A percentile compares a stretch with the other conserved stretches of the same genome.
Evolutionary conservation across 73 alveolate species (phyloP).

Genomic region (Paramecium octaurelia): DNA sequence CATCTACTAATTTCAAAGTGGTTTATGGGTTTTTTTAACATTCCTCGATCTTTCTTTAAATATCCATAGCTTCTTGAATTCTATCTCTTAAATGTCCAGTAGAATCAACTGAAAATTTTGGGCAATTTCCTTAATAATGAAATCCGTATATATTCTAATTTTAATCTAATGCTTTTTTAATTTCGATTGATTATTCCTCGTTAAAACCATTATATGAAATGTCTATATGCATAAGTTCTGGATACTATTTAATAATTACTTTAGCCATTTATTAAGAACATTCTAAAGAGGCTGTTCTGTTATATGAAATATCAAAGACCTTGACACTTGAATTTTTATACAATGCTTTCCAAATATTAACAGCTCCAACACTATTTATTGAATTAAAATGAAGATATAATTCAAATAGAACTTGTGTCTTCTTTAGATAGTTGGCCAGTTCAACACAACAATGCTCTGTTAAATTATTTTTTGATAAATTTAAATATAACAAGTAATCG

Average conservation of each 20-base stretch:
- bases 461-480: slow-evolving; percentile 5
- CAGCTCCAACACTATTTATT: neutral
- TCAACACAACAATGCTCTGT: slow-evolving; percentile 19
- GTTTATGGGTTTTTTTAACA: slow-evolving; percentile 12
- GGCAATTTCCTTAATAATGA: slow-evolving; percentile 55
- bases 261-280: slow-evolving; percentile 26
- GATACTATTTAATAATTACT: slow-evolving; percentile 21
- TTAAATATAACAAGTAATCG: neutral
- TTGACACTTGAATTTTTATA: slow-evolving; percentile 33
- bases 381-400: slow-evolving; percentile 30
- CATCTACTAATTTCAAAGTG: neutral
- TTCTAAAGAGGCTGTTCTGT: slow-evolving; percentile 44
- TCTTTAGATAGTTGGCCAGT: neutral
- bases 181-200: slow-evolving; percentile 37
- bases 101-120: slow-evolving; percentile 39
- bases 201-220: slow-evolving; percentile 40
- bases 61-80: neutral
- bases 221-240: slow-evolving; percentile 59
- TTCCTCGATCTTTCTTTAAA: neutral
- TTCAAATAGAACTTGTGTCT: slow-evolving; percentile 4
- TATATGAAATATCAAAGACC: slow-evolving; percentile 52
- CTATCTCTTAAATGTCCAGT: slow-evolving; percentile 37
- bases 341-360: slow-evolving; percentile 41
- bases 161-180: slow-evolving; percentile 4
- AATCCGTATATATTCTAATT: slow-evolving; percentile 55